Evolutionary conservation across 225 moss, liverwort and hornwort species (phyloP), one percentile per base, ranked within the genome.

Genomic region (Lunularia cruciata): DNA sequence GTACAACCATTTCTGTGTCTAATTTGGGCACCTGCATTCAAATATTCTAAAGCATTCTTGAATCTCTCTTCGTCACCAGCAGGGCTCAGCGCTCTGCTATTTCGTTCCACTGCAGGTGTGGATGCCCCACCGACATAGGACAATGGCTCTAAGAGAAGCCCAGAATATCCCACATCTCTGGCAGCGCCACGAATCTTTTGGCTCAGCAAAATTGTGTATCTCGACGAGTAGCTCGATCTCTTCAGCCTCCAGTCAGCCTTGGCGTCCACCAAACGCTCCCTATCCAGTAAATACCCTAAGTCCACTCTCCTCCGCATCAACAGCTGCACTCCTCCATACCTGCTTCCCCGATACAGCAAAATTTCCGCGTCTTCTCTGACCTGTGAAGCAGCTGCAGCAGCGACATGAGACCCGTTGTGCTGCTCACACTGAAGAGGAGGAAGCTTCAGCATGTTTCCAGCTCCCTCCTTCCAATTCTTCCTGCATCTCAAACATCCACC

Each of bases 391-490:
- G 40, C 8, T 49, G 20, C 2, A n/a, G 49, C 1, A 16, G 16
- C 32, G 6, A 20, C 63, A 26, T 42, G 39, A 9, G 43, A 63
- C 6, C 42, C 40, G 25, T 25, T 63, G 3, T 43, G 63, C 52
- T 65, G 65, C 66, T 79, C 71, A 61, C 70, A 61, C 67, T 69
- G 80, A 67, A 74, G 64, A 75, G 79, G 75, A 79, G 79, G 74
- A 72, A 75, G 80, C 56, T 60, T 76, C 75, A 80, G 80, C 80
- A 80, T 80, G 67, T 61, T 80, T 80, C 80, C 57, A 80, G 80
- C 75, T 75, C 68, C 80, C 63, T 76, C 75, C 63, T 72, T 67
- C 75, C 68, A 72, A 54, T 46, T 52, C 68, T 28, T 42, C 63
- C 67, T 48, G 42, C 71, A 47, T 72, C 54, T 75, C 67, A 57